Conservation (phyloP, 441 rosid genomes). For the Biscutella auriculata region DNA sequence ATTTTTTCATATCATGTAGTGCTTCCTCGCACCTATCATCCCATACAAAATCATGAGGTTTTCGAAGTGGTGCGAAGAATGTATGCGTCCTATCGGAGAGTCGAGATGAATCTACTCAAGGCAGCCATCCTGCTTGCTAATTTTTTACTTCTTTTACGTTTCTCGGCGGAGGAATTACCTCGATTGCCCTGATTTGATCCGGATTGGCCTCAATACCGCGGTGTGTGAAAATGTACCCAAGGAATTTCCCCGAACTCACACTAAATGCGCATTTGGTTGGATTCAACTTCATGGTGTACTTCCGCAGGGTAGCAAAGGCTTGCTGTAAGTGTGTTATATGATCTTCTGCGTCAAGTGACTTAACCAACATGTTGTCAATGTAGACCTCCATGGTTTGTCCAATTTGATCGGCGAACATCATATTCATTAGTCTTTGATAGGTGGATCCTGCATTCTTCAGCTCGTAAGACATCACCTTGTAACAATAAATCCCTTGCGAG, state of each 20-base stretch:
- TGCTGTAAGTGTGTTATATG: background rate
- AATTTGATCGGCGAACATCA: background rate
- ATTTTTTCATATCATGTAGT: fast-evolving
- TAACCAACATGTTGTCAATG: background rate
- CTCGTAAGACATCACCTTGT: background rate
- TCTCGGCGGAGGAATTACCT: background rate
- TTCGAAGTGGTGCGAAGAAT: background rate
- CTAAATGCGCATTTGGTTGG: background rate
- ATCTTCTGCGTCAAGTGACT: background rate
- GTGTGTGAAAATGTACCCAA: background rate
- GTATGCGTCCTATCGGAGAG: background rate
- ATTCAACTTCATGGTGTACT: background rate
- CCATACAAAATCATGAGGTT: background rate
- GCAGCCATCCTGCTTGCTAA: background rate
- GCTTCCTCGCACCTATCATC: background rate
- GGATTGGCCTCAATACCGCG: background rate
- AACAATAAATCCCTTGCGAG: background rate
- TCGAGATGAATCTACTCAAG: background rate
- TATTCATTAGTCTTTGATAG: background rate
- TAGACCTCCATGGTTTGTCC: background rate
- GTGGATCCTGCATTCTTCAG: background rate
- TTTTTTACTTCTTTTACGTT: background rate
- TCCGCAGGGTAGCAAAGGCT: background rate
- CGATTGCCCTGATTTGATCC: background rate
- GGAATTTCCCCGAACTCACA: background rate